A percentile compares a stretch with the other conserved stretches of the same genome.
These are phyloP conservation scores for Mariannaea sp. DNA, from an alignment of 2,329 filamentous ascomycete species.

Conservation along the genomic window DNA sequence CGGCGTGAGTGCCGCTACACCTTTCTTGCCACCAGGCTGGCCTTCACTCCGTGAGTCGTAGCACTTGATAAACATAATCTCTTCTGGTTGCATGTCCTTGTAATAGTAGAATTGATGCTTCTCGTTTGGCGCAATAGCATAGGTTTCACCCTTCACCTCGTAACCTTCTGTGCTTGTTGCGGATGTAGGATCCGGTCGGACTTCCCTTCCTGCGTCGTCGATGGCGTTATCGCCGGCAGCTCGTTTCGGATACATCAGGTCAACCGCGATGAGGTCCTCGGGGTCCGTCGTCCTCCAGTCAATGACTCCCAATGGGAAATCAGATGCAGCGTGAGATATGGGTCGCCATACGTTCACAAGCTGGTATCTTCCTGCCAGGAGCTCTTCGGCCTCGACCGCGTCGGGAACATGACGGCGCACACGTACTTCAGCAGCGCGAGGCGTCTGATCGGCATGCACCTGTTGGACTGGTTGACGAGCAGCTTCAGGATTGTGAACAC, in stretches of 20 bases:
- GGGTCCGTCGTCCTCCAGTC: constrained; percentile 34
- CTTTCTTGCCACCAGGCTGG: constrained; percentile 25
- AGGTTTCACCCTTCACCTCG: constrained; percentile 31
- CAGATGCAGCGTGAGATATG: constrained; percentile 34
- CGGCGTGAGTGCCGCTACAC: constrained; percentile 30
- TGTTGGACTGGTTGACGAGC: constrained; percentile 69
- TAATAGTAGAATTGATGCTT: constrained; percentile 34
- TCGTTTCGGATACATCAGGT: constrained; percentile 34
- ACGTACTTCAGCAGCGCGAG: constrained; percentile 62
- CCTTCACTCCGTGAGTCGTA: constrained; percentile 36
- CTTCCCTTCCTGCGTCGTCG: constrained; percentile 34
- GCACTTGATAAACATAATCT: constrained; percentile 38
- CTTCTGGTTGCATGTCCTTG: constrained; percentile 37
- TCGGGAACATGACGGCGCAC: constrained; percentile 63
- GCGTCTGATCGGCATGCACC: constrained; percentile 75
- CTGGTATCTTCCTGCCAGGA: constrained; percentile 50
- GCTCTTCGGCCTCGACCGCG: constrained; percentile 45
- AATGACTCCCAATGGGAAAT: constrained; percentile 33
- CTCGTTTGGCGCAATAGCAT: constrained; percentile 27
- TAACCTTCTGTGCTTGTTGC: constrained; percentile 31
- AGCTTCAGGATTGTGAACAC: constrained; percentile 56
- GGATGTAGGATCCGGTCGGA: constrained; percentile 20
- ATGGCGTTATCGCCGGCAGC: constrained; percentile 24
- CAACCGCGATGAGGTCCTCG: constrained; percentile 32
- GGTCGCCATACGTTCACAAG: constrained; percentile 56